phyloP scores from a whole-genome alignment of 2,329 filamentous ascomycete genomes.

The Fusarium pseudoanthophilum region DNA sequence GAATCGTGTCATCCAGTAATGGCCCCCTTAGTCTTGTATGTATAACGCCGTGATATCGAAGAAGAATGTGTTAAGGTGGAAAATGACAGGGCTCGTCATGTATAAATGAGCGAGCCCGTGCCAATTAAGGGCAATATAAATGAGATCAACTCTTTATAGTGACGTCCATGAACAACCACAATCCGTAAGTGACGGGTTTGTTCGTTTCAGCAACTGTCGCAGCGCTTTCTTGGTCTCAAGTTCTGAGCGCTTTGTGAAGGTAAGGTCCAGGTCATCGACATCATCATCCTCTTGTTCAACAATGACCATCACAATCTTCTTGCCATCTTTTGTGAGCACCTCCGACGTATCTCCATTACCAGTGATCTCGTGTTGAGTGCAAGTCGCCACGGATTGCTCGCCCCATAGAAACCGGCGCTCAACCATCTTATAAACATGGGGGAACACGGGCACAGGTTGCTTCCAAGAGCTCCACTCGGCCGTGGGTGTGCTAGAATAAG shows the following conservation, averaged over 20 bases:
- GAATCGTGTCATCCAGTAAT: conserved; percentile 16
- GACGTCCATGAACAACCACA: conserved; percentile 67
- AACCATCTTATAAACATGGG: conserved; percentile 64
- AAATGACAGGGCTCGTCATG: conserved; percentile 1
- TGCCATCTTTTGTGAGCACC: conserved; percentile 44
- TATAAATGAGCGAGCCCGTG: background rate
- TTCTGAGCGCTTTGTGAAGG: background rate
- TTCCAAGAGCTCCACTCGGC: conserved; percentile 8
- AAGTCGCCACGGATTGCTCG: conserved; percentile 53
- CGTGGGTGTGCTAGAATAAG: background rate
- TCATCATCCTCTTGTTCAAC: conserved; percentile 48
- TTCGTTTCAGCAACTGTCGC: conserved; percentile 29
- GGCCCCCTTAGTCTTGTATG: conserved; percentile 13
- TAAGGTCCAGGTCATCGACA: background rate
- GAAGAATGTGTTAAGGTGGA: background rate
- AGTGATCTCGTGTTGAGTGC: conserved; percentile 60
- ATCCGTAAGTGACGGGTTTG: conserved; percentile 55
- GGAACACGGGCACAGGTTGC: conserved; percentile 52
- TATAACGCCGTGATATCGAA: conserved; percentile 25
- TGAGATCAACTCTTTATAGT: conserved; percentile 45
- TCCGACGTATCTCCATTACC: conserved; percentile 45
- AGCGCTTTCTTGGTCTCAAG: conserved; percentile 10
- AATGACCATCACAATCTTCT: conserved; percentile 57
- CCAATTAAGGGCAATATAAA: background rate
- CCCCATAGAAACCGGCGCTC: conserved; percentile 59